Evolutionary conservation across 2,329 filamentous ascomycete genomes (phyloP), one percentile per base, ranked within the genome.

Genomic region (Escovopsis sp.): DNA sequence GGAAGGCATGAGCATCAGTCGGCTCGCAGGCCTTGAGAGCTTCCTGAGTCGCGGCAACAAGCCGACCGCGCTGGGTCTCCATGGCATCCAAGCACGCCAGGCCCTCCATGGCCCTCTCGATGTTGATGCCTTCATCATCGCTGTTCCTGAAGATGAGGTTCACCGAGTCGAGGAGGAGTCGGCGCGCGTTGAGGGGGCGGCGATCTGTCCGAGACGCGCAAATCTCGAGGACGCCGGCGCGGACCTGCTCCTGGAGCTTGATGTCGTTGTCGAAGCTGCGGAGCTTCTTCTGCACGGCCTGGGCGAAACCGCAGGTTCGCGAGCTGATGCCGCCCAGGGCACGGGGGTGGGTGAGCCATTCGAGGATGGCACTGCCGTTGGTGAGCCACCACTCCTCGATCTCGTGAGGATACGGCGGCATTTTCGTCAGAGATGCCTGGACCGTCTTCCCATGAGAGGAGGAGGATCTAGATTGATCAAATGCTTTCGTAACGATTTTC

Each of bases 351-450:
- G 60, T 45, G 10, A 64, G 51, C 4, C 49, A 44, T 5, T 38
- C 40, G 6, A 64, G 51, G 11, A 43, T 42, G 15, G 53, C 50
- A 15, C 47, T 45, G 7, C 56, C 58, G 19, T 38, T 41, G 6
- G 43, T 48, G 30, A 60, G 51, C 61, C 61, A 64, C 55, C 59
- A 62, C 28, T 50, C 42, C 45, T 61, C 54, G 12, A 62, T 50
- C 38, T 61, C 55, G 12, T 55, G 46, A 5, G 56, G 47, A 40
- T 50, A 52, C 4, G 52, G 51, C 26, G 55, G 53, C 61, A 64
- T 64, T 12, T 26, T 39, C 6, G 28, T 11, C 28, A 3, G 3
- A 5, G 11, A 32, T 6, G 8, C 8, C 28, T 32, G 28, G 8
- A 11, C 28, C 28, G 28, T 32, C 28, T 6, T 23, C 28, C 28